phyloP scores from a whole-genome alignment of 225 moss, liverwort and hornwort genomes.

The Polytrichum formosum region DNA sequence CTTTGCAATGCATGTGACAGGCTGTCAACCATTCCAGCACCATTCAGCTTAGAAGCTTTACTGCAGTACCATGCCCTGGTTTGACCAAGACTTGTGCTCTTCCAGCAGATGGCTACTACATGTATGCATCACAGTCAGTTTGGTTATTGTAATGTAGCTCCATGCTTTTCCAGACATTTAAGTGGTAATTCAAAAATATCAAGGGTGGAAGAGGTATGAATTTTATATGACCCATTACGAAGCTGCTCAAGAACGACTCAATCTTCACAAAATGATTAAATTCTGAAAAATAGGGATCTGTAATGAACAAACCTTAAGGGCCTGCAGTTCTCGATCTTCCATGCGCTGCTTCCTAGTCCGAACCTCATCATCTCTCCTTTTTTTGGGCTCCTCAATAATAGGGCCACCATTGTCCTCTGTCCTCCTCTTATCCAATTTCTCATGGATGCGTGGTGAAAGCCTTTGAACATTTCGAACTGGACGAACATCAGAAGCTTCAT shows the following conservation, averaged over 20 bases:
- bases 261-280: neutral
- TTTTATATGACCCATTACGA: too few relatives aligned
- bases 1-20: neutral
- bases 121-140: too few relatives aligned
- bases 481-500: conserved; percentile 68
- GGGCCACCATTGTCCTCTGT: conserved; percentile 54
- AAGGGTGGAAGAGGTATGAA: too few relatives aligned
- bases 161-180: too few relatives aligned
- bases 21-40: too few relatives aligned
- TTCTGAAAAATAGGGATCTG: neutral
- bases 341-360: conserved; percentile 80
- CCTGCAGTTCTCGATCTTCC: conserved; percentile 75
- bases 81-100: conserved; percentile 6
- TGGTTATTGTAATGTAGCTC: too few relatives aligned
- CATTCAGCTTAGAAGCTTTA: too few relatives aligned
- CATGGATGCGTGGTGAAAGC: conserved; percentile 70
- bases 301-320: conserved; percentile 62
- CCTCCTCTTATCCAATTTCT: conserved; percentile 80
- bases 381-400: conserved; percentile 67
- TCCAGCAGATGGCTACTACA: neutral
- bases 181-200: too few relatives aligned
- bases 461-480: conserved; percentile 55
- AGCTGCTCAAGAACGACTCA: neutral
- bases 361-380: conserved; percentile 83
- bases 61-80: conserved; percentile 4